Evolutionary conservation across 805 yeast species (phyloP), one percentile per base, ranked within the genome.

Genomic region (Grigorovia yakushimaensis): DNA sequence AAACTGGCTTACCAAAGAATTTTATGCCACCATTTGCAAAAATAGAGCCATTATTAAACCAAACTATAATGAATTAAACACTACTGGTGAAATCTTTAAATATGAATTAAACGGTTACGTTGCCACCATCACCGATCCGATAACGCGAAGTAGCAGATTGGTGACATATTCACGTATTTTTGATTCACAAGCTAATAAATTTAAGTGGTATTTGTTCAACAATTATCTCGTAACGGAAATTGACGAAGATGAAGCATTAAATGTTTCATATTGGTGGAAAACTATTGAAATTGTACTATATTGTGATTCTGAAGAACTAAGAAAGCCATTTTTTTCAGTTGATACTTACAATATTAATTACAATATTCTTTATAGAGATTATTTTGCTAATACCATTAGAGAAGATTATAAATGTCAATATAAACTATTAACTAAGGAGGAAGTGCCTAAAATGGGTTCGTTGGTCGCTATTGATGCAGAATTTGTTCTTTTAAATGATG

Each of bases 381-480:
- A 77, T 59, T 83, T 87, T 63, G 82, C 88, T 0, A 77, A 77
- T 15, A 81, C 82, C 0, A 77, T 79, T 5, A 70, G 88, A 50
- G 78, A 78, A 45, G 75, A 73, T 0, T 71, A 73, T 48, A 72
- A 70, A 41, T 70, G 75, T 45, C 91, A 87, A 52, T 86, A 84
- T 59, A 75, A 78, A 54, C 68, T 84, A n/a, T 66, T 87, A 49
- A 79, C 88, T 0, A 67, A 67, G 33, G 72, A 74, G 42, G 89
- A 84, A 55, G 85, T 87, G 0, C 96, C 96, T 0, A 59, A 59
- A 19, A 74, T 81, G 0, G 96, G 96, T 0, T 71, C 86, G 1
- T 62, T 88, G 38, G 81, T 91, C 18, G 98, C 98, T 0, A 83
- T 93, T 48, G 99, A 93, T 70, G 97, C 99, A 0, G 99, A 93